Conservation (phyloP, 305 asterid species). For the Andrographis paniculata region DNA sequence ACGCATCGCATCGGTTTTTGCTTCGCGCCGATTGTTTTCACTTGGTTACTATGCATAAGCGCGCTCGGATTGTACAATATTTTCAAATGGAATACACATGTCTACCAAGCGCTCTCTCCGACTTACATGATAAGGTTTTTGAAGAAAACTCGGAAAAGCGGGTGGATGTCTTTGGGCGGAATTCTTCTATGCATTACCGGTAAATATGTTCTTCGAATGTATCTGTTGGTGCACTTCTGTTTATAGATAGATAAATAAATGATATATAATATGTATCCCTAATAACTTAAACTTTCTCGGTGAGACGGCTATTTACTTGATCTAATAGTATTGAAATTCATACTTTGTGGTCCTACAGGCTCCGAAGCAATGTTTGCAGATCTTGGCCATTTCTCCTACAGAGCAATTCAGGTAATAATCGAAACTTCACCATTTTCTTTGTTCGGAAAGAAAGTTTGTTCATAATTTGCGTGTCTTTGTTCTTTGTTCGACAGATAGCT, state of each 20-base stretch:
- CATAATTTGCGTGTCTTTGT: too few relatives aligned
- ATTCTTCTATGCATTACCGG: conserved; percentile 94
- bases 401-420: conserved; percentile 76
- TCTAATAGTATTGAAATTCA: too few relatives aligned
- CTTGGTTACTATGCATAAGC: conserved; percentile 85
- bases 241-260: too few relatives aligned
- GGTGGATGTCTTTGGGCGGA: conserved; percentile 99
- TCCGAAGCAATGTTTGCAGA: conserved; percentile 99
- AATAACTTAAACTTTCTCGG: background rate
- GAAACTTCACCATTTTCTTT: conserved; percentile 2
- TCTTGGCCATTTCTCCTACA: conserved; percentile 88
- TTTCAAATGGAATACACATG: conserved; percentile 72
- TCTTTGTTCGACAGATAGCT: conserved; percentile 61
- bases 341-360: conserved; percentile 35
- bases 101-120: conserved; percentile 87
- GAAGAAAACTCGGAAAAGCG: conserved; percentile 84
- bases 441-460: too few relatives aligned
- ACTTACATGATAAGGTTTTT: conserved; percentile 72
- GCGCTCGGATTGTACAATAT: conserved; percentile 84
- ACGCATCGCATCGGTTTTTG: conserved; percentile 77
- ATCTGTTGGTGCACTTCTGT: too few relatives aligned
- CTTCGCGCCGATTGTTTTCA: conserved; percentile 77
- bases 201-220: too few relatives aligned
- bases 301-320: background rate
- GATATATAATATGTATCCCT: too few relatives aligned